Base-by-base conservation (phyloP, 2,329 filamentous ascomycete species). In the Colletotrichum navitas region DNA sequence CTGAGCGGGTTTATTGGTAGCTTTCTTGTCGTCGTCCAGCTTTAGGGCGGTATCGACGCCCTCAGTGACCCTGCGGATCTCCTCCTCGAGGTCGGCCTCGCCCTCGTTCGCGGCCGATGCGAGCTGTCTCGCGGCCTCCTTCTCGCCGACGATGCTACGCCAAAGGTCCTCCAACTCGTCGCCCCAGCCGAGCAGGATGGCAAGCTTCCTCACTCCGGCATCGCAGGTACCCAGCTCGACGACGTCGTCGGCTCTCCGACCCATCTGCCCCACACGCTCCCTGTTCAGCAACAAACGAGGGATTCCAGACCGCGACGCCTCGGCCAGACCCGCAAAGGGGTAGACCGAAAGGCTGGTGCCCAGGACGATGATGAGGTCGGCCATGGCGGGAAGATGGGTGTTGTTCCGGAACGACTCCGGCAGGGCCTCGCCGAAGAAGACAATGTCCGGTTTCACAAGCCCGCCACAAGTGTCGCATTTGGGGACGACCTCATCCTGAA, bases 391-490 rank as follows among this genome's bases (percentile, higher is more conserved):
- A 16, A 91, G 80, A 51, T 83, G 73, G 11, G 78, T 76, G 34
- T 82, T 79, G 29, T 79, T 74, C 0, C 78, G 76, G 66, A 85
- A 85, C 0, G 74, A 73, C 49, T 77, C 76, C 0, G 83, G 83
- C 3, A 95, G 82, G 1, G 88, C 81, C 79, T 95, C 94, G 62
- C 94, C 94, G 76, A 97, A 98, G 83, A 98, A 98, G 43, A 97
- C 94, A 78, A 98, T 97, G 77, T 97, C 94, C 0, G 95, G 95
- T 82, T 98, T 98, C 47, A 98, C 94, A 2, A 96, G 83, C 0
- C 95, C 95, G 45, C 87, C 84, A 79, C 95, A 98, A 26, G 83
- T 79, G 11, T 84, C 78, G 79, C 95, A 98, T 72, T 83, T 85
- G 0, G 95, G 94, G 0, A 97, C 92, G 34, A 89, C 85, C 32